Evolutionary conservation across 108 stramenopile species (phyloP), one percentile per base, ranked within the genome.

Genomic region (Asterionellopsis glacialis): DNA sequence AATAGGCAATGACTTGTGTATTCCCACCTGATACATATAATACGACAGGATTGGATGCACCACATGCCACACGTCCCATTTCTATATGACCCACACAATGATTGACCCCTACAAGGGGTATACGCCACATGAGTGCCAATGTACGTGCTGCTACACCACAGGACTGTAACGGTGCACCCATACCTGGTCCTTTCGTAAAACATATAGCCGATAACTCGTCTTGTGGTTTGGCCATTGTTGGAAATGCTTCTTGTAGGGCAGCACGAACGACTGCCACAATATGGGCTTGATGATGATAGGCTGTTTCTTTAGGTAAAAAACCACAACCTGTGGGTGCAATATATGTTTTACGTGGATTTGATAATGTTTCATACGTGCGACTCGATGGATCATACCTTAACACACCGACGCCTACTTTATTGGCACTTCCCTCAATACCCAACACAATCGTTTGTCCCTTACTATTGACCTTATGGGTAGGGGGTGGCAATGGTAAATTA

Each of bases 31-130:
- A 86, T 4, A 99, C 99, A 56, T 99, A 99, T 48, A 99, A 64
- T 0, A 97, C 94, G 0, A 99, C 97, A 0, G 99, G 99, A 65
- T 98, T 88, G 23, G 75, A 22, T 4, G 83, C 72, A 13, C 72
- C 76, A 3, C 94, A 93, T 13, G 94, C 95, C 47, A 97, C 81
- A 26, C 99, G 82, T 22, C 97, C 99, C 99, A 99, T 99, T 90
- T 99, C 99, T 62, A 99, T 98, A 70, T 99, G 99, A 14, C 90
- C 99, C 5, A 99, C 94, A 77, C 99, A 99, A 68, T 99, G 99
- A 78, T 99, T 99, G 65, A 97, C 96, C 0, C 80, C 93, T 1
- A 99, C 76, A 40, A 99, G 58, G 12, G 97, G 97, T 25, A 92
- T 57, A 9, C 89, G 76, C 95, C 95, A 98, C 47, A 98, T 52